phyloP scores from a whole-genome alignment of 2,329 filamentous ascomycete genomes.

The Alternaria atra region DNA sequence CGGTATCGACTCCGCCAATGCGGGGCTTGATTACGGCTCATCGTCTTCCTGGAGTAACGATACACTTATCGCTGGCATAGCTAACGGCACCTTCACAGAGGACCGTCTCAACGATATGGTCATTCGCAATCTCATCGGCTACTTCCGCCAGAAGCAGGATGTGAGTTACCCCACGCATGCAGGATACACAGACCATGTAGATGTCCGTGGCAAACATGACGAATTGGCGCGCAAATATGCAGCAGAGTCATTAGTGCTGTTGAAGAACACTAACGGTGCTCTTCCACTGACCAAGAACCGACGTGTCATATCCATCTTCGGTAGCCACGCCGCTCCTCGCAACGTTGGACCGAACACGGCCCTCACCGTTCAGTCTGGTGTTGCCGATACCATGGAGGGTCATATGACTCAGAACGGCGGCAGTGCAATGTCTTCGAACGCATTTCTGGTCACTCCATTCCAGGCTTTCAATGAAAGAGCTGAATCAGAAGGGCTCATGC shows the following conservation, averaged over 20 bases:
- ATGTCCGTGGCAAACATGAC: conserved; percentile 14
- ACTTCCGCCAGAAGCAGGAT: background rate
- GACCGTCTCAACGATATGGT: conserved; percentile 33
- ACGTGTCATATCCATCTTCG: background rate
- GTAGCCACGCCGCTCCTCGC: conserved; percentile 9
- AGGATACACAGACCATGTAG: too few species aligned
- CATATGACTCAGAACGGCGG: conserved; percentile 20
- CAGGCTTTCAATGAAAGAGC: conserved; percentile 2
- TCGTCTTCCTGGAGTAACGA: conserved; percentile 27
- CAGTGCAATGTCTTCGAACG: conserved; percentile 3
- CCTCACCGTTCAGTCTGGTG: conserved; percentile 16
- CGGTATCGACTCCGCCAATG: conserved; percentile 54
- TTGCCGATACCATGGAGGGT: conserved; percentile 18
- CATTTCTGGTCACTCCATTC: background rate
- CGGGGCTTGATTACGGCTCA: conserved; percentile 39
- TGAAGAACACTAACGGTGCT: conserved; percentile 63
- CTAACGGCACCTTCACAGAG: conserved; percentile 23
- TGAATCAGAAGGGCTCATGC: conserved; percentile 16
- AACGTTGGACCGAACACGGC: conserved; percentile 11
- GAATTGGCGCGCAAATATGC: conserved; percentile 28
- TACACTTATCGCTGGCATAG: conserved; percentile 24
- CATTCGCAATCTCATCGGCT: background rate
- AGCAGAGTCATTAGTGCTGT: conserved; percentile 25
- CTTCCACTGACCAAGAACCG: conserved; percentile 57
- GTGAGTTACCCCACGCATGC: too few species aligned